Evolutionary conservation across 371 early-diverging fungal genomes (phyloP).

Genomic region (Lichtheimia ramosa): DNA sequence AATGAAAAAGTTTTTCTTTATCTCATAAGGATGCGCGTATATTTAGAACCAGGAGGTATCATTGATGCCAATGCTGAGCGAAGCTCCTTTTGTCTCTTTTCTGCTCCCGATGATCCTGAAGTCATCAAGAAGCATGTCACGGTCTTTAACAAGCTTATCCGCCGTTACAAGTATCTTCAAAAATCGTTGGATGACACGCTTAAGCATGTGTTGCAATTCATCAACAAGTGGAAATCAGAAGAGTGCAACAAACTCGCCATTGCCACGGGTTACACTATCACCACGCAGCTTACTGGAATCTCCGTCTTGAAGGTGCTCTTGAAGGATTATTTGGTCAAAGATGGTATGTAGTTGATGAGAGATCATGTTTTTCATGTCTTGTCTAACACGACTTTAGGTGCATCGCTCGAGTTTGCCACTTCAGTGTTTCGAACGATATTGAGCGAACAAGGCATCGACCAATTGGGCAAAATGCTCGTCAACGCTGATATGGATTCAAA

Average conservation of each 20-base stretch:
- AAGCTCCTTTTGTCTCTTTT: constrained; percentile 87
- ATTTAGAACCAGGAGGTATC: constrained; percentile 82
- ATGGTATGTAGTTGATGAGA: constrained; percentile 50
- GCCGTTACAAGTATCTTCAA: constrained; percentile 92
- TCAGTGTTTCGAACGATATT: constrained; percentile 81
- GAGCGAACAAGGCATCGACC: constrained; percentile 73
- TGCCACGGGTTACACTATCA: constrained; percentile 75
- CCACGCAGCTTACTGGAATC: constrained; percentile 65
- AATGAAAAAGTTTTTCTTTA: no score
- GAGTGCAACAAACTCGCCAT: constrained; percentile 80
- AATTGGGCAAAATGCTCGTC: constrained; percentile 68
- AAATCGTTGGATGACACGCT: constrained; percentile 83
- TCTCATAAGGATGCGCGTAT: neutral
- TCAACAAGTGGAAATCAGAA: constrained; percentile 81
- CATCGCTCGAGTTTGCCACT: constrained; percentile 79
- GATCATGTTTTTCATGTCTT: no score
- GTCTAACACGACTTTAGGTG: constrained; percentile 30
- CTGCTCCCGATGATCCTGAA: constrained; percentile 67
- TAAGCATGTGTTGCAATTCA: constrained; percentile 81
- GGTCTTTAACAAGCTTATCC: constrained; percentile 82
- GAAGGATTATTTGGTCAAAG: constrained; percentile 93
- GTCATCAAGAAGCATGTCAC: constrained; percentile 77
- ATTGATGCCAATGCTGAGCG: constrained; percentile 76
- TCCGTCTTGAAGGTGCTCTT: constrained; percentile 72
- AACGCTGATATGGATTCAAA: constrained; percentile 72